phyloP scores from a whole-genome alignment of 2,329 filamentous ascomycete species.

The Pyrenophora seminiperda region DNA sequence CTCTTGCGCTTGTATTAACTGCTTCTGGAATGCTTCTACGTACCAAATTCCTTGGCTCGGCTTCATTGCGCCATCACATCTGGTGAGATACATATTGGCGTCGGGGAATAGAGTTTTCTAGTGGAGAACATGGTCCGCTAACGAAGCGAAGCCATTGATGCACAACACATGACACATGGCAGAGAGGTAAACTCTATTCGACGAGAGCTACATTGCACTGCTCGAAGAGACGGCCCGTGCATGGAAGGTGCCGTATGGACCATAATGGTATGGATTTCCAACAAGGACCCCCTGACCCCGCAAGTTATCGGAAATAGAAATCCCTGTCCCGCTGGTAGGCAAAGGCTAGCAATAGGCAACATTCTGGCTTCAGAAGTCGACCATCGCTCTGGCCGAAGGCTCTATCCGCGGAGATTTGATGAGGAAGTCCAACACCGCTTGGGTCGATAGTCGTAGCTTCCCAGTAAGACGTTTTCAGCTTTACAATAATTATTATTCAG shows the following conservation, averaged over 20 bases:
- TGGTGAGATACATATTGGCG: slow-evolving; percentile 13
- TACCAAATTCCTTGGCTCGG: slow-evolving; percentile 4
- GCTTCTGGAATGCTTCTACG: slow-evolving; percentile 21
- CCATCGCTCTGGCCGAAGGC: slow-evolving; percentile 13
- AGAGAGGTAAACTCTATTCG: slow-evolving; percentile 20
- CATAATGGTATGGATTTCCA: slow-evolving; percentile 11
- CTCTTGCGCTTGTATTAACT: slow-evolving; percentile 5
- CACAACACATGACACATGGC: slow-evolving; percentile 29
- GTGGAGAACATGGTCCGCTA: slow-evolving; percentile 18
- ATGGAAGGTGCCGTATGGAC: slow-evolving; percentile 4
- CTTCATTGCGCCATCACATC: slow-evolving; percentile 17
- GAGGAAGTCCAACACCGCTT: slow-evolving; percentile 5
- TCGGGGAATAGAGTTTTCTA: slow-evolving; percentile 23
- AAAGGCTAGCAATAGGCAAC: slow-evolving; percentile 7
- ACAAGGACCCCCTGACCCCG: slow-evolving; percentile 9
- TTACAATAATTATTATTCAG: not conserved
- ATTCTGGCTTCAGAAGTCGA: slow-evolving; percentile 12
- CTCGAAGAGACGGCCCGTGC: slow-evolving; percentile 11
- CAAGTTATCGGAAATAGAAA: slow-evolving; percentile 10
- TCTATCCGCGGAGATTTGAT: slow-evolving; percentile 16
- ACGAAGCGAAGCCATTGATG: slow-evolving; percentile 23
- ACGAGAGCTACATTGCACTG: slow-evolving; percentile 13
- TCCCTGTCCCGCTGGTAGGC: slow-evolving; percentile 11
- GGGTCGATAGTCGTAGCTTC: slow-evolving; percentile 22
- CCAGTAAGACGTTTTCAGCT: slow-evolving; percentile 15